These are phyloP conservation scores for Aspergillus uvarum DNA, from an alignment of 2,329 filamentous ascomycete genomes.

Conservation along the genomic window DNA sequence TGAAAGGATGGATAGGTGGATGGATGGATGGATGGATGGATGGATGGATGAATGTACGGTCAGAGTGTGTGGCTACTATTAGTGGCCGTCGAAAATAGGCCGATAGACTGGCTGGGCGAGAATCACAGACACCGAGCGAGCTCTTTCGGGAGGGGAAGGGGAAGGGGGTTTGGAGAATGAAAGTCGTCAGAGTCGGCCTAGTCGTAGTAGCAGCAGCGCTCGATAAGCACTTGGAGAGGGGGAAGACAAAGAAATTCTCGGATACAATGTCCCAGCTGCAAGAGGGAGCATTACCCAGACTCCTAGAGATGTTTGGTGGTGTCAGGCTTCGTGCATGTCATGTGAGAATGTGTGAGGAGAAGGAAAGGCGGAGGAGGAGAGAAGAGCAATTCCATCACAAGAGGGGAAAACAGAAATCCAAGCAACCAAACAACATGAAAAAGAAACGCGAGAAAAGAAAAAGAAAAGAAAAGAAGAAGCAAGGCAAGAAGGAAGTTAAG, in stretches of 20 bases:
- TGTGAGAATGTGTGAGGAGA: not conserved
- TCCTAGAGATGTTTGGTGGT: not conserved
- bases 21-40: too few relatives aligned
- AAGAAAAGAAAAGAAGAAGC: constrained; percentile 8
- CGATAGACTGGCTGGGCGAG: too few relatives aligned
- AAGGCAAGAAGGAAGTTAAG: constrained; percentile 3
- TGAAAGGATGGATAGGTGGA: too few relatives aligned
- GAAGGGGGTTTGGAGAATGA: not conserved
- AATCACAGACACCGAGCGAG: too few relatives aligned
- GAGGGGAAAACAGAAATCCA: too few relatives aligned
- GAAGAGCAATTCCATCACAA: not conserved
- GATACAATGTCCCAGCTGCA: not conserved
- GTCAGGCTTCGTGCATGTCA: not conserved
- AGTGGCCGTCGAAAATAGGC: too few relatives aligned
- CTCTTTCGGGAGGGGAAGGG: too few relatives aligned
- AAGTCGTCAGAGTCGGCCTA: not conserved
- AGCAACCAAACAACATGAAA: not conserved
- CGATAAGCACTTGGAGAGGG: not conserved
- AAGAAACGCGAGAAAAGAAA: not conserved
- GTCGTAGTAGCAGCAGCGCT: not conserved
- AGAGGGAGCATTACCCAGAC: not conserved
- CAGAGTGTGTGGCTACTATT: too few relatives aligned
- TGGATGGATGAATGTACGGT: too few relatives aligned
- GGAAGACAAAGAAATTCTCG: not conserved
- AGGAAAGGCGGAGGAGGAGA: constrained; percentile 1